These are phyloP conservation scores for Teunomyces kruisii DNA, from an alignment of 805 yeast species.

Conservation along the genomic window DNA sequence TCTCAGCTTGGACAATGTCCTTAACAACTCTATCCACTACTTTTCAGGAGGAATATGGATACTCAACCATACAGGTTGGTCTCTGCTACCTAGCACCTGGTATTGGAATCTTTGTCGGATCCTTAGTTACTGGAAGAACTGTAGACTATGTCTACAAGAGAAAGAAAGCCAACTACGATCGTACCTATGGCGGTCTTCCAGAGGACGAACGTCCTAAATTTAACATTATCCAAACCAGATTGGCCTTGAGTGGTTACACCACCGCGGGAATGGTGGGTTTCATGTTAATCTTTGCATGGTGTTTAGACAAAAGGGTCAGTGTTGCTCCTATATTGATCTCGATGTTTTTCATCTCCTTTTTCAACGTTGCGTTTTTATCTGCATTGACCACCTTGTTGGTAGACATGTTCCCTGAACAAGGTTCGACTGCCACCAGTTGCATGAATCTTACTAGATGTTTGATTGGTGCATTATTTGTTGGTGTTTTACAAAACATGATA, in stretches of 20 bases:
- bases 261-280: constrained; percentile 24
- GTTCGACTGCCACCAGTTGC: constrained; percentile 75
- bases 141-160: constrained; percentile 52
- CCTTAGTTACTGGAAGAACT: constrained; percentile 55
- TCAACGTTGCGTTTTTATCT: constrained; percentile 59
- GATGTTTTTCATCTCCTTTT: constrained; percentile 55
- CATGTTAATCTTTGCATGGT: constrained; percentile 70
- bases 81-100: constrained; percentile 76
- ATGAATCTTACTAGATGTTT: constrained; percentile 72
- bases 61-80: constrained; percentile 61
- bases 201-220: constrained; percentile 30
- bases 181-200: constrained; percentile 18
- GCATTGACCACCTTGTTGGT: constrained; percentile 65
- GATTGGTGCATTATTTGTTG: constrained; percentile 69
- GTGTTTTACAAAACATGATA: constrained; percentile 63
- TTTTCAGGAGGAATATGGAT: constrained; percentile 48
- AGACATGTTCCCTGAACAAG: constrained; percentile 69
- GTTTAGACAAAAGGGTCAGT: constrained; percentile 48
- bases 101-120: constrained; percentile 58
- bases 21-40: constrained; percentile 64
- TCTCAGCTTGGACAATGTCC: constrained; percentile 67
- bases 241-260: constrained; percentile 22
- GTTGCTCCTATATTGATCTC: constrained; percentile 58
- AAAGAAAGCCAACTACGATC: constrained; percentile 19
- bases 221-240: constrained; percentile 54